Base-by-base conservation (phyloP, 345 rosid genomes). In the Salix exigua region DNA sequence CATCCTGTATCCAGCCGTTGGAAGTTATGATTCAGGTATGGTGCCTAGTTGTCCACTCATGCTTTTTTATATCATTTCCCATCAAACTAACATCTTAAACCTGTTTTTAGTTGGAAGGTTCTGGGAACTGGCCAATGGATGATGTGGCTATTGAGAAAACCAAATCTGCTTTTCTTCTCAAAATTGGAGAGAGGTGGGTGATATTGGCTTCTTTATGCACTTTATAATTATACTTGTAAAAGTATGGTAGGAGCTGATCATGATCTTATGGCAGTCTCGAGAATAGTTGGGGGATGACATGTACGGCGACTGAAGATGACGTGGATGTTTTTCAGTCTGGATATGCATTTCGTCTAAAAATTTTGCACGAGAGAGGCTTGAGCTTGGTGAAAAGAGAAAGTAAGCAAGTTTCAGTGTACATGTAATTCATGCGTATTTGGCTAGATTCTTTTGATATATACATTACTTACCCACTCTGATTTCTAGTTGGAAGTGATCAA, bases 71-170 rank as follows among this genome's bases (percentile, higher is more conserved):
- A 11, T 61, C 80, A 23, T n/a, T 69, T 61, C 44, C 4, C 28
- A 33, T 25, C 66, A 16, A 31, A 14, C 37, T 66, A 23, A 35
- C 73, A n/a, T 23, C 70, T 80, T 37, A 80, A 14, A 23, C 83
- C 78, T 74, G 44, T 80, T 66, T 82, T 33, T 80, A 93, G 99
- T 84, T 93, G 88, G 99, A 93, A 88, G 98, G 99, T 73, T 95
- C 99, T 83, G 99, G 97, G 65, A 91, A 88, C 81, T 95, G 99
- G 99, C 97, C 98, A 37, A 85, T 88, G 92, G 94, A 91, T 86
- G 92, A 88, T 75, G 80, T 88, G 55, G 92, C 94, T 17, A 86
- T 91, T 82, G 96, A 90, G 91, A 95, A 88, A 87, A 95, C 98
- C 48, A 95, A 93, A 85, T 79, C 88, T 37, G 96, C 93, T 38